Conservation (phyloP, 768 basidiomycete genomes). For the Auricularia auricula-judae region DNA sequence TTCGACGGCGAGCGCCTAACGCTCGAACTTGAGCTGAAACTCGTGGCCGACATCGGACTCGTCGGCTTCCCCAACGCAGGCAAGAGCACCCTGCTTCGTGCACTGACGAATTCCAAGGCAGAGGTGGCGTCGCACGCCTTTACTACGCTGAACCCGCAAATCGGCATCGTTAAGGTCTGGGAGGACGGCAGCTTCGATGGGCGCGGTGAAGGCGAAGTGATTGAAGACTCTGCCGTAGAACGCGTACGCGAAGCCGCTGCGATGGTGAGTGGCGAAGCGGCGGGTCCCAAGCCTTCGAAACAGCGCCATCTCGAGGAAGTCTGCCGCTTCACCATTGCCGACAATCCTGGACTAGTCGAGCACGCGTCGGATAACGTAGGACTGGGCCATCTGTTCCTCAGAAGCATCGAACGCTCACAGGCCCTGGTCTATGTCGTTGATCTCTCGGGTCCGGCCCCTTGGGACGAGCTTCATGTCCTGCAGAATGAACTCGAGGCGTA, state of each 20-base stretch:
- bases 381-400: constrained; percentile 86
- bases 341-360: constrained; percentile 89
- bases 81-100: constrained; percentile 84
- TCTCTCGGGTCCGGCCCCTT: constrained; percentile 60
- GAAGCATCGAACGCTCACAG: constrained; percentile 84
- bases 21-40: constrained; percentile 84
- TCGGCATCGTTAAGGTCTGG: constrained; percentile 79
- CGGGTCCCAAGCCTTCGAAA: constrained; percentile 1
- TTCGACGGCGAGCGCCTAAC: constrained; percentile 65
- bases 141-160: constrained; percentile 89
- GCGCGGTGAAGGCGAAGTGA: constrained; percentile 28
- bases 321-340: constrained; percentile 89
- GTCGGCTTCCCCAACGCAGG: constrained; percentile 96
- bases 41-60: constrained; percentile 88
- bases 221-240: constrained; percentile 12
- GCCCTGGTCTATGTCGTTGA: constrained; percentile 92
- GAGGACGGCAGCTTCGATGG: constrained; percentile 66
- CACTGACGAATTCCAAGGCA: constrained; percentile 72
- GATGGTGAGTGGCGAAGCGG: constrained; percentile 6
- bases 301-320: constrained; percentile 44
- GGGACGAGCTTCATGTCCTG: constrained; percentile 64
- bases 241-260: constrained; percentile 6
- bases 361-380: constrained; percentile 83
- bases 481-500: constrained; percentile 77
- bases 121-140: constrained; percentile 89